Base-by-base conservation (phyloP, 257 asterid species). In the Forsythia viridissima region DNA sequence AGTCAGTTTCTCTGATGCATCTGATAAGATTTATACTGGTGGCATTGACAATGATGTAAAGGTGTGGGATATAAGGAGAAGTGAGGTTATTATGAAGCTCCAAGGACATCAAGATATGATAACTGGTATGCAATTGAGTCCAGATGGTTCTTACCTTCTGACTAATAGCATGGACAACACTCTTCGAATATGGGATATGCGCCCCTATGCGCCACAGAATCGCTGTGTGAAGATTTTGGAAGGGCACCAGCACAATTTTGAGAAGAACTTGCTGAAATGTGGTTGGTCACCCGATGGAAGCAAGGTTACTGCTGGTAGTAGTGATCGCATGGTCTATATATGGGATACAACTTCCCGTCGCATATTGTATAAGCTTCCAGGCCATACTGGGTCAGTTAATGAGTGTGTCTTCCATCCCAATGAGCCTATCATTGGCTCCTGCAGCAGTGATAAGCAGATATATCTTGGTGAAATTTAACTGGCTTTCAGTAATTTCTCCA, bases 271-370 rank as follows among this genome's bases (percentile, higher is more conserved):
- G 86, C 83, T 96, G 88, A 91, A 94, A 76, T 96, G 99, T 81
- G 86, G 94, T 82, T 96, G 99, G 99, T 96, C 99, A 2, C 92
- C 99, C 12, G 99, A 96, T 90, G 99, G 98, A 38, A 91, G 97
- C 85, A 93, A 93, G 84, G 98, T 96, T 15, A 96, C 97, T 6
- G 94, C 97, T 41, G 99, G 99, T 55, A 93, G 99, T 76, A 91
- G 98, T 75, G 99, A 96, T 76, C 88, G 96, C 75, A 96, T 96
- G 98, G 97, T 93, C 75, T 85, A 96, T 76, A 76, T 93, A 18
- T 96, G 99, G 99, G 98, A 96, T 80, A 93, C 98, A 16, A 96
- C 99, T 74, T 84, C 97, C 24, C 85, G 99, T 4, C 90, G 97
- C 68, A 89, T 96, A 57, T 70, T 96, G 81, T 96, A 96, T 74